Evolutionary conservation across 108 stramenopile genomes (phyloP).

Genomic region (Skeletonema potamos): DNA sequence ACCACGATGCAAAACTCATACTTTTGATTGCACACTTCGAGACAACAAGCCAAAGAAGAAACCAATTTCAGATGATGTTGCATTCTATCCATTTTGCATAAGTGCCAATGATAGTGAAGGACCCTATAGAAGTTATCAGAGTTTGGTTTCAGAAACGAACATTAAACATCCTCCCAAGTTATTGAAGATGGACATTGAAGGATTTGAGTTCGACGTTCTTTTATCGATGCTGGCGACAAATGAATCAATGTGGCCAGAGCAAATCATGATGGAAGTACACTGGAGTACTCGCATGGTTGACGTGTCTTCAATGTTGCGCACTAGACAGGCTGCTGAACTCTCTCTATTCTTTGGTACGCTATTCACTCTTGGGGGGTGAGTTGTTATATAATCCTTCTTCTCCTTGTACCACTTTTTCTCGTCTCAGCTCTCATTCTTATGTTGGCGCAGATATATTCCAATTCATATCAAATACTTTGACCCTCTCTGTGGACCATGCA

Average conservation of each 20-base stretch:
- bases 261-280: slow-evolving; percentile 54
- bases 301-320: slow-evolving; percentile 40
- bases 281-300: slow-evolving; percentile 52
- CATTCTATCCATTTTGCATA: slow-evolving; percentile 35
- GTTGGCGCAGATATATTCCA: too few relatives aligned
- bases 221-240: slow-evolving; percentile 26
- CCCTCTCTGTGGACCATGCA: too few relatives aligned
- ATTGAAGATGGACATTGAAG: slow-evolving; percentile 38
- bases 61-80: slow-evolving; percentile 10
- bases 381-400: too few relatives aligned
- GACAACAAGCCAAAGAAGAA: slow-evolving; percentile 12
- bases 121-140: slow-evolving; percentile 1
- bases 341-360: slow-evolving; percentile 34
- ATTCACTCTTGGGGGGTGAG: slow-evolving; percentile 42
- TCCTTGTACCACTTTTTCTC: too few relatives aligned
- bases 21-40: slow-evolving; percentile 24
- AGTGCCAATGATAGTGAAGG: not conserved
- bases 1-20: slow-evolving; percentile 13
- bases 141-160: slow-evolving; percentile 3
- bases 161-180: slow-evolving; percentile 14
- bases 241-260: slow-evolving; percentile 15
- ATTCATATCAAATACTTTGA: too few relatives aligned
- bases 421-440: too few relatives aligned
- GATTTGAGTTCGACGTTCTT: slow-evolving; percentile 32
- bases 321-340: slow-evolving; percentile 33